Percentiles rank a stretch among this genome's conserved stretches.
phyloP scores from a whole-genome alignment of 306 rosid genomes.

The Rosa lucieae region DNA sequence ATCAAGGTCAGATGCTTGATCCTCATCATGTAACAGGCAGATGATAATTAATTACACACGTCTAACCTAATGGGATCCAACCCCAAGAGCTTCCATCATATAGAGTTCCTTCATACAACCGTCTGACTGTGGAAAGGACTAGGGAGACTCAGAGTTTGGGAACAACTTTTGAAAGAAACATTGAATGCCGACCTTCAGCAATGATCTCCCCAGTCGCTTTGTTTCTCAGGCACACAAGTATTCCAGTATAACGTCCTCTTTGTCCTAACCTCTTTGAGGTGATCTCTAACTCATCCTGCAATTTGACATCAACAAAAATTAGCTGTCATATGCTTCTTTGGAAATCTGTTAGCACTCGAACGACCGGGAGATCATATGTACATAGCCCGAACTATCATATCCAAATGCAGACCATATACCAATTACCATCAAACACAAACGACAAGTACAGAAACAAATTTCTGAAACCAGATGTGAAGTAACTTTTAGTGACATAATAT shows the following conservation, averaged over 20 bases:
- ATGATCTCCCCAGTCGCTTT: constrained; percentile 73
- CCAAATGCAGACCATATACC: not conserved
- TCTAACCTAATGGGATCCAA: not conserved
- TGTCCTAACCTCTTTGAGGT: constrained; percentile 60
- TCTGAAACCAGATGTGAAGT: not conserved
- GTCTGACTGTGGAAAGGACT: no score
- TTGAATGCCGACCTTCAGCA: constrained; percentile 90
- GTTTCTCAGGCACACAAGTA: constrained; percentile 56
- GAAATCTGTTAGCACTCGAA: not conserved
- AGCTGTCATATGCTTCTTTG: not conserved
- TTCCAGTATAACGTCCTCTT: constrained; percentile 70
- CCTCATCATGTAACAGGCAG: not conserved
- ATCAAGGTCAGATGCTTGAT: not conserved
- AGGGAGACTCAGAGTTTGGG: constrained; percentile 54
- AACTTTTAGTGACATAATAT: no score
- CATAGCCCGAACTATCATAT: not conserved
- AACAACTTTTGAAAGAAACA: constrained; percentile 50
- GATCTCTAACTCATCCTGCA: constrained; percentile 90
- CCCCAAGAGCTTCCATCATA: not conserved
- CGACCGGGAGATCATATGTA: not conserved
- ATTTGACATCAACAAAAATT: constrained; percentile 1
- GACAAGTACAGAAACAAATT: not conserved
- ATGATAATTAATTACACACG: not conserved
- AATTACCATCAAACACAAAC: not conserved
- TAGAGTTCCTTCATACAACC: not conserved